A percentile compares a stretch with the other conserved stretches of the same genome.
phyloP scores from a whole-genome alignment of 768 basidiomycete species.

The Zangia roseola region DNA sequence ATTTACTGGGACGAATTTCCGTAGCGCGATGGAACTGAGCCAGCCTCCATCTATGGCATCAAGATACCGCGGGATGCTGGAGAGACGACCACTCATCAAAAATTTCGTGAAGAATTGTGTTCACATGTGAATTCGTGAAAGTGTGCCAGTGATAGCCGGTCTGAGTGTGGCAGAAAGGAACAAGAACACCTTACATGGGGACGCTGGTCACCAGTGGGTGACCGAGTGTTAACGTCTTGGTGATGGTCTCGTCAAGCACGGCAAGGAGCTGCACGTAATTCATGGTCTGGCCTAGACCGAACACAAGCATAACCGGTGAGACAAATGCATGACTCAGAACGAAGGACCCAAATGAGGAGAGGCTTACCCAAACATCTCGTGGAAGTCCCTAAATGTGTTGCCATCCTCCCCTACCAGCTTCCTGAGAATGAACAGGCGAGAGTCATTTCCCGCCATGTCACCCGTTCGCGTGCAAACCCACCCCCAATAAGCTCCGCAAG shows the following conservation, averaged over 20 bases:
- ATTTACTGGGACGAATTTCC: conserved; percentile 5
- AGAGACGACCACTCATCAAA: conserved; percentile 51
- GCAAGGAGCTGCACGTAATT: conserved; percentile 28
- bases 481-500: no score
- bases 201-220: conserved; percentile 24
- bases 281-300: not conserved
- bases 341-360: no score
- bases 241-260: conserved; percentile 14
- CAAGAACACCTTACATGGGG: conserved; percentile 21
- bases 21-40: conserved; percentile 42
- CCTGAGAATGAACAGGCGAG: no score
- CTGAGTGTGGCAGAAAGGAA: conserved; percentile 22
- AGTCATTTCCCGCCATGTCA: no score
- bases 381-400: conserved; percentile 19
- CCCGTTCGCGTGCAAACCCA: no score
- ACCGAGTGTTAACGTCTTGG: conserved; percentile 13
- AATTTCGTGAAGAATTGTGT: conserved; percentile 45
- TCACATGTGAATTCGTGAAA: conserved; percentile 40
- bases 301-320: no score
- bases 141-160: conserved; percentile 24
- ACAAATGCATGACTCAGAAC: not conserved
- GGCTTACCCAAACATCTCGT: conserved; percentile 25
- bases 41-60: conserved; percentile 40
- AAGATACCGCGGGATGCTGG: conserved; percentile 44
- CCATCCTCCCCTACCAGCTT: conserved; percentile 21